Evolutionary conservation across 805 yeast genomes (phyloP), one percentile per base, ranked within the genome.

Genomic region (Saitoella complicata): DNA sequence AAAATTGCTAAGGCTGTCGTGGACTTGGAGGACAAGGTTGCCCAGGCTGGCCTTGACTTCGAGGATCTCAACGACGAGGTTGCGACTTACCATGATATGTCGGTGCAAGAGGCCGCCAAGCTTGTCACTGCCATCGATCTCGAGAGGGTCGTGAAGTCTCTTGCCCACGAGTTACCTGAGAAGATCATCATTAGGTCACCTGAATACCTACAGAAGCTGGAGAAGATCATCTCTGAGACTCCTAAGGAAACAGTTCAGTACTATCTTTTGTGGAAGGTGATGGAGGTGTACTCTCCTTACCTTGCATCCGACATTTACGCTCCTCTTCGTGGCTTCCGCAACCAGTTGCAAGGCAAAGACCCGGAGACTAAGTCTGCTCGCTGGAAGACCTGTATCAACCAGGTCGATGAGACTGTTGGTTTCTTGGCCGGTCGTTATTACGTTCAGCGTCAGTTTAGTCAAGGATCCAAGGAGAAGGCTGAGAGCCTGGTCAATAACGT

Each of bases 181-280:
- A 13, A 39, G 37, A 42, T 49, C 31, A 37, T 49, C 7, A 51
- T 49, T 37, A 42, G 51, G 12, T 49, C 48, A 37, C 52, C 52
- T 29, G 45, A 45, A 34, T 49, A 42, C 41, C 42, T 49, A 10
- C 32, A 35, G 34, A 48, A 49, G 39, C 45, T 49, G 13, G 37
- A 48, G 43, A 30, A 40, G 30, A 42, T 49, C 7, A 32, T 49
- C 5, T 45, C 45, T 29, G 39, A 37, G 5, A 45, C 49, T 21
- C 35, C 52, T 5, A 46, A 51, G 10, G 52, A 49, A 40, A 49
- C 52, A 11, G 32, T 49, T 21, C 52, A 49, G 46, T 43, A 51
- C 31, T 49, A 49, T 45, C 49, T 49, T 39, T 34, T 49, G n/a
- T 49, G 52, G 52, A 49, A 49, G 44, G 46, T 46, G 9, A 47